Base-by-base conservation (phyloP, 2,329 filamentous ascomycete genomes). In the Mycosphaerella sp. region DNA sequence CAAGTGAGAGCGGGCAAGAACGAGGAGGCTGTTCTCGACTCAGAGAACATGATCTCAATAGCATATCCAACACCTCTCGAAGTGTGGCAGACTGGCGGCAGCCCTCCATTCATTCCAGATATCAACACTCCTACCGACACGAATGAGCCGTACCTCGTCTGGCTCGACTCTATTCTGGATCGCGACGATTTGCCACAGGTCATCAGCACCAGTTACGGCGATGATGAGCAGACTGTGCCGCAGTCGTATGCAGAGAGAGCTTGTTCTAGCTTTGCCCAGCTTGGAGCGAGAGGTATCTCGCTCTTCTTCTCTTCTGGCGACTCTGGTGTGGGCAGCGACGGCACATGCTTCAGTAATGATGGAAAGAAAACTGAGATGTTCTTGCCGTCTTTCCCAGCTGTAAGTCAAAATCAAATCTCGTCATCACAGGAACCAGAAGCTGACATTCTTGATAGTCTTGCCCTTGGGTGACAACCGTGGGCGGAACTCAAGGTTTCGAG, bases 131-230 rank as follows among this genome's bases (percentile, higher is more conserved):
- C 75, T 21, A 72, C 59, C 21, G 76, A 83, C 66, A 76, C 74
- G 60, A 88, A 87, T 67, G 85, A 89, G 70, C 83, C 84, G 0
- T 87, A 86, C 68, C 73, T 86, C 1, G 76, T 76, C 11, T 86
- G 80, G 73, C 72, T 86, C 8, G 75, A 80, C 53, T 80, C 81
- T 67, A 67, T 86, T 2, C 75, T 84, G 1, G 68, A 70, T 1
- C 76, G 84, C 21, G 62, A 68, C 0, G 67, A 79, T 14, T 72
- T 87, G 1, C 84, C 85, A 1, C 78, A 81, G 47, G 78, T 83
- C 10, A 78, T 87, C 62, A 80, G 76, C 49, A 82, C 80, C 10
- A 85, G 81, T 0, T 87, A 87, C 66, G 83, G 81, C 48, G 83
- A 86, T 57, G 77, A 81, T 49, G 84, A 87, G 68, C 80, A 85